Evolutionary conservation across 139 green algal genomes (phyloP).

Genomic region (Bryopsis sp.): DNA sequence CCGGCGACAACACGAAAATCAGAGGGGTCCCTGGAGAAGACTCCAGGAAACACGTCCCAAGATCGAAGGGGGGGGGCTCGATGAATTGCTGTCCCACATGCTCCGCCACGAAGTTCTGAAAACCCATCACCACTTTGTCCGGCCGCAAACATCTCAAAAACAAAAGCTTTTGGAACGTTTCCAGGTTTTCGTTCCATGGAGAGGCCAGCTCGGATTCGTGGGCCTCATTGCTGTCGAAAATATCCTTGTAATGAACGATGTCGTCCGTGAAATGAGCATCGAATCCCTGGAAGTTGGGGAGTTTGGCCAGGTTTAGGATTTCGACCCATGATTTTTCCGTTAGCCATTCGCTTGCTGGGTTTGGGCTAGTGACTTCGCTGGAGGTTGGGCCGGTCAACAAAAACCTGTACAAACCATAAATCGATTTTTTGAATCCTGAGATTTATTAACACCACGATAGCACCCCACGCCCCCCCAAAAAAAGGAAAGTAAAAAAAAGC

Average conservation of each 20-base stretch:
- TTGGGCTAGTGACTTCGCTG: constrained; percentile 32
- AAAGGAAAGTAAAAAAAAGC: too few relatives aligned
- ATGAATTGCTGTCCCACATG: constrained; percentile 58
- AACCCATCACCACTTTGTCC: constrained; percentile 57
- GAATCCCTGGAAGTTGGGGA: constrained; percentile 49
- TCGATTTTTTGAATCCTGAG: too few relatives aligned
- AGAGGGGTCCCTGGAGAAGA: constrained; percentile 44
- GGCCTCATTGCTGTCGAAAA: constrained; percentile 70
- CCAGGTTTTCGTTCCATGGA: constrained; percentile 43
- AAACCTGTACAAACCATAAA: constrained; percentile 28
- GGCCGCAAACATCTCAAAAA: constrained; percentile 55
- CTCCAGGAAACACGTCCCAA: constrained; percentile 56
- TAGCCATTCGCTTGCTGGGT: constrained; percentile 60
- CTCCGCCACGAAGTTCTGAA: constrained; percentile 50
- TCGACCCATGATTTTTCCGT: constrained; percentile 73
- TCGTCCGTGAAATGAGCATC: constrained; percentile 36
- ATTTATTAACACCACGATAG: too few relatives aligned
- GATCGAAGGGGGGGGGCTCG: constrained; percentile 70
- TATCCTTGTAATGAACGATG: constrained; percentile 43
- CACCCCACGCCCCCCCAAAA: too few relatives aligned
- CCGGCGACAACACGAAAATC: constrained; percentile 71
- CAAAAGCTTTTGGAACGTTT: constrained; percentile 56
- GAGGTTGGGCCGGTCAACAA: constrained; percentile 37
- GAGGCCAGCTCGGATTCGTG: constrained; percentile 44
- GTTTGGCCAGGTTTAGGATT: constrained; percentile 49